Percentiles rank a stretch among this genome's conserved stretches.
phyloP scores from a whole-genome alignment of 140 eudicot genomes.

The Ambrosia hybrid region DNA sequence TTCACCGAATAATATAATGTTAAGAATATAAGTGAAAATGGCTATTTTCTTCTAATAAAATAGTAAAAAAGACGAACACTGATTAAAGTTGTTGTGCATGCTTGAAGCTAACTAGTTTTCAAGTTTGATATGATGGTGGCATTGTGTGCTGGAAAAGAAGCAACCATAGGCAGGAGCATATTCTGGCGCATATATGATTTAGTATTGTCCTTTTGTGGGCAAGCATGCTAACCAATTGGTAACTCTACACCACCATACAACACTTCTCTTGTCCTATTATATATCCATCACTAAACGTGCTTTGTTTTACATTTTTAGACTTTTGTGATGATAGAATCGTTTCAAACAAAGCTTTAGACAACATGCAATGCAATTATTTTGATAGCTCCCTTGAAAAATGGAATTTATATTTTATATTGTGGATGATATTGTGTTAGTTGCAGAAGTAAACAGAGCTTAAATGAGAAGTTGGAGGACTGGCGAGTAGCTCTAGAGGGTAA shows the following conservation, averaged over 20 bases:
- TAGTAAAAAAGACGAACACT: background rate
- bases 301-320: background rate
- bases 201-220: slow-evolving; percentile 36
- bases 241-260: slow-evolving; percentile 1
- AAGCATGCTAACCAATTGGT: slow-evolving; percentile 32
- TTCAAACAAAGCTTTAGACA: background rate
- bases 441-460: no score
- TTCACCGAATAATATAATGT: no score
- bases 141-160: slow-evolving; percentile 37
- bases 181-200: slow-evolving; percentile 17
- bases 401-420: no score
- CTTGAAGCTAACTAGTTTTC: slow-evolving; percentile 9
- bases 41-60: background rate
- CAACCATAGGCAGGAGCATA: slow-evolving; percentile 17
- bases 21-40: background rate
- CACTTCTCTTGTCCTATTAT: background rate
- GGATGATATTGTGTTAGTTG: background rate
- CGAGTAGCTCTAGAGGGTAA: no score
- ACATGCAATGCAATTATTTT: background rate
- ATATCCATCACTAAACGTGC: background rate
- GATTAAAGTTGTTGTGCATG: background rate
- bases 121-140: slow-evolving; percentile 21
- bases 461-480: no score
- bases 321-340: background rate
- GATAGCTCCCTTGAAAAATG: background rate